Conservation (phyloP, 495 filamentous ascomycete species). For the Penicillium coprophilum region DNA sequence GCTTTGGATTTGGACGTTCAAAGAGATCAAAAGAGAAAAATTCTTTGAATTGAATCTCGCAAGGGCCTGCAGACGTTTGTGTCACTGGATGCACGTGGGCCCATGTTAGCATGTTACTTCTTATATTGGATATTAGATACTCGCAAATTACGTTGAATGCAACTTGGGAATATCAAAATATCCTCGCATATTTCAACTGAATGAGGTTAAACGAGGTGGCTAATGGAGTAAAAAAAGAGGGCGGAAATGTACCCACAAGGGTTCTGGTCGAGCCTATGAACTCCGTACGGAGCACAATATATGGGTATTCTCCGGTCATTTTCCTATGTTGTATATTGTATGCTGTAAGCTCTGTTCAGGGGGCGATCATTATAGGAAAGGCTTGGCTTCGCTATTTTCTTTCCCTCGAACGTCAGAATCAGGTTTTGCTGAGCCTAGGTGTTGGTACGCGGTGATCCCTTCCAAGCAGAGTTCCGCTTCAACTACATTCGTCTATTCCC, state of each 20-base stretch:
- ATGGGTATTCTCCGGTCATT: slow-evolving; percentile 10
- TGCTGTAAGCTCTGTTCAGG: too few relatives aligned
- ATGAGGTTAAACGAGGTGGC: not conserved
- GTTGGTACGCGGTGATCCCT: too few relatives aligned
- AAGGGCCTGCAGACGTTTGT: slow-evolving; percentile 11
- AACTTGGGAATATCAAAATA: not conserved
- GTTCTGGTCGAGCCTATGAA: not conserved
- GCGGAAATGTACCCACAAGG: not conserved
- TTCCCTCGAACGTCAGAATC: not conserved
- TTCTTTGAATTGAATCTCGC: not conserved
- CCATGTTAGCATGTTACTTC: slow-evolving; percentile 4
- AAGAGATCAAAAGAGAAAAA: not conserved
- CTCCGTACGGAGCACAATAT: not conserved
- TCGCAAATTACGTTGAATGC: not conserved
- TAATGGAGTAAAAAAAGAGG: not conserved
- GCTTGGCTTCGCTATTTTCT: not conserved
- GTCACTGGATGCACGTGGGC: slow-evolving; percentile 14
- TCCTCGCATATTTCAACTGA: not conserved
- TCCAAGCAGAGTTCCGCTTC: not conserved
- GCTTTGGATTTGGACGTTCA: not conserved
- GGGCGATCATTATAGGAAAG: not conserved
- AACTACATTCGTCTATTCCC: not conserved
- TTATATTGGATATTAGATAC: not conserved
- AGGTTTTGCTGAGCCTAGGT: too few relatives aligned
- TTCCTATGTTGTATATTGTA: not conserved